Evolutionary conservation across 2,329 filamentous ascomycete species (phyloP), one percentile per base, ranked within the genome.

Genomic region (Neocatenulostroma microsporum): DNA sequence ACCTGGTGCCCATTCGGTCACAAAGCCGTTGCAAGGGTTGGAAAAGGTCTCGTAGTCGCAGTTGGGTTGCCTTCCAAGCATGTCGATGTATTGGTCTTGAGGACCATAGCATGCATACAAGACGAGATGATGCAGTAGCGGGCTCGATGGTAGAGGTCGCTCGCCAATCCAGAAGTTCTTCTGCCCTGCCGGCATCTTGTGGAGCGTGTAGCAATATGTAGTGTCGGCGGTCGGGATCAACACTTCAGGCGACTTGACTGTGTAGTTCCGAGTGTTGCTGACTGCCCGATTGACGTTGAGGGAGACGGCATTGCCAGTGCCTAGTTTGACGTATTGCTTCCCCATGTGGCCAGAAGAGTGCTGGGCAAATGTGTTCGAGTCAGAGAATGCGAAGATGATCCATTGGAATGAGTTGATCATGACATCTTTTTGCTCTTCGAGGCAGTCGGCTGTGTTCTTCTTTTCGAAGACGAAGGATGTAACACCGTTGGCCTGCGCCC

Each of bases 391-490:
- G 34, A 42, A 47, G 39, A 47, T 47, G 34, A 47, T 38, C 44
- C 44, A 47, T 30, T 47, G 44, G 41, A 38, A 44, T 3, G 44
- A 14, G 15, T 42, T 31, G 12, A 13, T 34, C 21, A 21, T 21
- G 13, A 44, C 35, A 25, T 40, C 31, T 5, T 17, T 21, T 17
- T 47, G 44, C n/a, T n/a, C 34, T 24, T 45, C 18, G 14, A 38
- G 28, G 24, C 44, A 47, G 30, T 40, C 42, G 39, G 39, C 44
- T 34, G 29, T 33, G 31, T 47, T 47, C 14, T 40, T 30, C 28
- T 47, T 47, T 17, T 47, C 41, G 26, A 47, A 47, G n/a, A 45
- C 28, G 34, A 47, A 47, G 10, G 36, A 34, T 18, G 44, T 47
- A 21, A 42, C 30, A 12, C 39, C 39, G 18, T 47, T 23, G 5